Percentiles rank a stretch among this genome's conserved stretches.
Conservation (phyloP, 805 yeast species). For the Candida suzukii region DNA sequence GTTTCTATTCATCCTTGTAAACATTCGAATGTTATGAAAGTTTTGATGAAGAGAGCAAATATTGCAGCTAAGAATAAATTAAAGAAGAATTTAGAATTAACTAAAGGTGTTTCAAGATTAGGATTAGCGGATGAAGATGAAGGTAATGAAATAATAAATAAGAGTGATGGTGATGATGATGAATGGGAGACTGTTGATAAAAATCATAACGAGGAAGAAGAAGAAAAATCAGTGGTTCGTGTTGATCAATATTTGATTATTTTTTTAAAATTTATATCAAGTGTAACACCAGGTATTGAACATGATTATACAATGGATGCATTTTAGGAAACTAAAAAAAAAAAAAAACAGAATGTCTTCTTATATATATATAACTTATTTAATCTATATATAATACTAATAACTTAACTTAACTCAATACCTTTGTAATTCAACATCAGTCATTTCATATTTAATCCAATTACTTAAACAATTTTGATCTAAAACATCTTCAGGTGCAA, state of each 20-base stretch:
- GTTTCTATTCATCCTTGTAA: constrained; percentile 95
- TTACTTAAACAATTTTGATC: constrained; percentile 65
- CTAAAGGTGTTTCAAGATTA: constrained; percentile 37
- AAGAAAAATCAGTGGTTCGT: constrained; percentile 40
- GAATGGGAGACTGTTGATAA: constrained; percentile 18
- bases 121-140: constrained; percentile 34
- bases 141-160: too few relatives aligned
- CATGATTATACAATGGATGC: constrained; percentile 99
- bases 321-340: constrained; percentile 29
- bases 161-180: constrained; percentile 27
- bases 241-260: constrained; percentile 89
- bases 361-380: too few relatives aligned
- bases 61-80: constrained; percentile 25
- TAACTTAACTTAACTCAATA: too few relatives aligned
- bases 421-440: too few relatives aligned
- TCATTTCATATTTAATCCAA: constrained; percentile 47
- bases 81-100: constrained; percentile 19
- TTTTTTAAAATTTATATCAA: constrained; percentile 88
- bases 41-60: constrained; percentile 69
- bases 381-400: too few relatives aligned
- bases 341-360: neutral
- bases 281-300: constrained; percentile 96
- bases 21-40: constrained; percentile 92
- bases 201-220: constrained; percentile 9
- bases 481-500: constrained; percentile 27